These are phyloP conservation scores for Forsythia suspensa DNA, from an alignment of 257 asterid species.

Conservation along the genomic window DNA sequence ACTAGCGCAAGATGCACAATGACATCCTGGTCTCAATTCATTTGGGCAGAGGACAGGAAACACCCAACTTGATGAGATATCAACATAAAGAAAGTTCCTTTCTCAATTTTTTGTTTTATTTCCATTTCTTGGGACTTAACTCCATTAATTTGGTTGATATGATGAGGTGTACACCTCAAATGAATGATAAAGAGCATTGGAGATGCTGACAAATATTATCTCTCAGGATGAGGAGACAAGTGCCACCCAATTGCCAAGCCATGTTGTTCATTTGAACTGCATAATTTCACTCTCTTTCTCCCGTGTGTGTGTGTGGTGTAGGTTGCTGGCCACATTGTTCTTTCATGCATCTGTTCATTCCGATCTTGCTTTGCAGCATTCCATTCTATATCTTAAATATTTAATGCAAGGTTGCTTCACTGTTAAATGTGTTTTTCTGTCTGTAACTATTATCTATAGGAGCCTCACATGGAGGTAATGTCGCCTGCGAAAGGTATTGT, in stretches of 20 bases:
- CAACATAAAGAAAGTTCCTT: background rate
- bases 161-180: background rate
- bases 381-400: conserved; percentile 1
- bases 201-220: background rate
- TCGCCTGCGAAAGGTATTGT: conserved; percentile 83
- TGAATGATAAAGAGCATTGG: background rate
- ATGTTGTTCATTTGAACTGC: background rate
- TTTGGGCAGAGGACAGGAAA: background rate
- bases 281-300: no score
- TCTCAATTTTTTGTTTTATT: background rate
- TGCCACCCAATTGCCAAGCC: background rate
- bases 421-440: conserved; percentile 24
- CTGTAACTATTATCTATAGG: conserved; percentile 46
- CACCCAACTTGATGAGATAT: background rate
- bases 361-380: background rate
- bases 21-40: background rate
- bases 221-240: background rate
- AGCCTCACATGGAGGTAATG: conserved; percentile 95
- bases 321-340: background rate
- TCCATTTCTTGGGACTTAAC: background rate
- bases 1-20: background rate
- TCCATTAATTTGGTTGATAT: background rate
- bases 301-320: background rate
- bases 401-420: conserved; percentile 1
- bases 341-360: background rate